A percentile compares a stretch with the other conserved stretches of the same genome.
phyloP scores from a whole-genome alignment of 2,329 filamentous ascomycete genomes.

The Trichophyton verrucosum region DNA sequence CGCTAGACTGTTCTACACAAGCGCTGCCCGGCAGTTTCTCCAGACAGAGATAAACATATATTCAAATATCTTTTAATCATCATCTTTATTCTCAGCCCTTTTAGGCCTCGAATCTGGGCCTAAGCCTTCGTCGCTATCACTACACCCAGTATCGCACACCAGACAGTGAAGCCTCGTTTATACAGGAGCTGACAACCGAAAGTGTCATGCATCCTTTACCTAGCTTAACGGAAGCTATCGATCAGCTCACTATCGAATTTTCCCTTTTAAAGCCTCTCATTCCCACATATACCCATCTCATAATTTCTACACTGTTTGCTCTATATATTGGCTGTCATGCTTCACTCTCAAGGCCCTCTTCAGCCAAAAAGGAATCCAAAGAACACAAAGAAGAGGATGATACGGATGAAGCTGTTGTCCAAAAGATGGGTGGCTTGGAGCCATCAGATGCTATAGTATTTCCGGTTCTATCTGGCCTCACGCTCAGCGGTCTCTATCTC shows the following conservation, averaged over 20 bases:
- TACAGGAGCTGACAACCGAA: neutral
- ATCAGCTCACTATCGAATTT: conserved; percentile 34
- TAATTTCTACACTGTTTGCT: conserved; percentile 61
- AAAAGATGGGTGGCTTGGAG: conserved; percentile 55
- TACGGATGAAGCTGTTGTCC: conserved; percentile 41
- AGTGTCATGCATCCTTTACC: conserved; percentile 24
- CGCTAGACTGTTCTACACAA: neutral
- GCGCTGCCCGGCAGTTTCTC: neutral
- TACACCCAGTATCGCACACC: too few species aligned
- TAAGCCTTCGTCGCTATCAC: too few species aligned
- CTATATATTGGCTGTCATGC: conserved; percentile 78
- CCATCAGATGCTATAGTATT: conserved; percentile 75
- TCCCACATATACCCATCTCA: conserved; percentile 48
- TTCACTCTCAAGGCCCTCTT: conserved; percentile 70
- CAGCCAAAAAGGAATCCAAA: conserved; percentile 47
- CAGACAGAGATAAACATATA: neutral
- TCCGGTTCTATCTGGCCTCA: conserved; percentile 61
- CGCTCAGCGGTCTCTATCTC: conserved; percentile 68
- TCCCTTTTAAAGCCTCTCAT: conserved; percentile 34
- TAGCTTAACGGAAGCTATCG: conserved; percentile 29
- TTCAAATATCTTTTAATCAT: neutral
- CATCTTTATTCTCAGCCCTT: neutral
- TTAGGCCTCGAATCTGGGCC: too few species aligned
- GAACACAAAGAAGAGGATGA: conserved; percentile 41
- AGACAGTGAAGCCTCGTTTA: neutral